phyloP scores from a whole-genome alignment of 805 yeast species.

The Kluyveromyces wickerhamii region DNA sequence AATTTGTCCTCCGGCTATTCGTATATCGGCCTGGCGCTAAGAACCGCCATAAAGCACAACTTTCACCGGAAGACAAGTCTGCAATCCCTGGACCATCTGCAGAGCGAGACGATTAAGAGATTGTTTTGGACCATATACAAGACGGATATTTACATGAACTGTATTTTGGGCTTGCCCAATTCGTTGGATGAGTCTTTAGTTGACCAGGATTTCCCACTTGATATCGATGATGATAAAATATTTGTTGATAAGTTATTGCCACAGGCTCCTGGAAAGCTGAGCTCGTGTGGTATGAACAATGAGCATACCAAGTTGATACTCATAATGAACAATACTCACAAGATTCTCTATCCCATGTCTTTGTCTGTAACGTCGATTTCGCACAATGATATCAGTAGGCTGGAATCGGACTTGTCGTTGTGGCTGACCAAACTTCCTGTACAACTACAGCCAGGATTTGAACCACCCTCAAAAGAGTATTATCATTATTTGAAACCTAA shows the following conservation, averaged over 20 bases:
- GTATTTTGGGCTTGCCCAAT: conserved; percentile 79
- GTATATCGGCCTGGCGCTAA: conserved; percentile 77
- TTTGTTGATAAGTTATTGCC: conserved; percentile 52
- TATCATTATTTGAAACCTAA: conserved; percentile 58
- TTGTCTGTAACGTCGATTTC: conserved; percentile 14
- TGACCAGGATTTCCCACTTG: conserved; percentile 80
- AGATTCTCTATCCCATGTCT: conserved; percentile 51
- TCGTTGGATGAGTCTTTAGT: conserved; percentile 69
- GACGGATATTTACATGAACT: conserved; percentile 83
- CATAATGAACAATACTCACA: conserved; percentile 60
- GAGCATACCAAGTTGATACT: conserved; percentile 71
- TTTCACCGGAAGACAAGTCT: conserved; percentile 63
- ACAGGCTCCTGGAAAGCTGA: conserved; percentile 45
- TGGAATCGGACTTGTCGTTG: conserved; percentile 34
- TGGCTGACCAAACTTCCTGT: conserved; percentile 69
- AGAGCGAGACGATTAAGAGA: conserved; percentile 74
- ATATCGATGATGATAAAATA: conserved; percentile 79
- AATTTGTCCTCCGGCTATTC: conserved; percentile 81
- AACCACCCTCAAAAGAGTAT: conserved; percentile 47
- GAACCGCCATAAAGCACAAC: conserved; percentile 79
- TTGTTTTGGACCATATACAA: conserved; percentile 85
- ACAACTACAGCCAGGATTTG: conserved; percentile 63
- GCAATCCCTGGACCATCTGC: conserved; percentile 61
- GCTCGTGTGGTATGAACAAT: conserved; percentile 75
- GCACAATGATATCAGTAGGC: conserved; percentile 9